phyloP scores from a whole-genome alignment of 2,329 filamentous ascomycete species.

The Mycogone perniciosa region DNA sequence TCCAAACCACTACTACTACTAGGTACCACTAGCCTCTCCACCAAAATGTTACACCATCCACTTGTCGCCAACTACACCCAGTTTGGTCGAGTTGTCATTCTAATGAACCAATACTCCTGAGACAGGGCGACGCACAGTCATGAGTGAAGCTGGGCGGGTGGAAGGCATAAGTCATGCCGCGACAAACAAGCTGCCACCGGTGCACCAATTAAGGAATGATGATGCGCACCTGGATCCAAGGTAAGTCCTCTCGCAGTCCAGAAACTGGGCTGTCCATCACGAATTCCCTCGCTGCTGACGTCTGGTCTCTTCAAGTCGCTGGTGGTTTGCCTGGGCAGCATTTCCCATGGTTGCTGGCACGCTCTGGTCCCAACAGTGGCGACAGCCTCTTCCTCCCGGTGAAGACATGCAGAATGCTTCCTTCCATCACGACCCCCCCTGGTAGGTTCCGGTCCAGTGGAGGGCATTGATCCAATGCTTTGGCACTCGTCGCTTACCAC shows the following conservation, averaged over 20 bases:
- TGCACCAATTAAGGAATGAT: slow-evolving; percentile 27
- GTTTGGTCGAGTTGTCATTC: no score
- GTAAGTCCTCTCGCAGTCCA: slow-evolving; percentile 22
- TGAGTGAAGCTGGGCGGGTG: slow-evolving; percentile 37
- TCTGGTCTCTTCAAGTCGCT: slow-evolving; percentile 20
- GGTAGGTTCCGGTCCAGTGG: slow-evolving; percentile 38
- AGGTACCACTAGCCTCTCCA: no score
- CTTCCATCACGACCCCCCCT: slow-evolving; percentile 61
- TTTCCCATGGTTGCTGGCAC: slow-evolving; percentile 78
- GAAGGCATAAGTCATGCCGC: slow-evolving; percentile 30
- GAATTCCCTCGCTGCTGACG: background rate
- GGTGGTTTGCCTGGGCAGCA: slow-evolving; percentile 58
- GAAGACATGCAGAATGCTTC: slow-evolving; percentile 41
- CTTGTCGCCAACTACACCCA: no score
- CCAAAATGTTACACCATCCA: no score
- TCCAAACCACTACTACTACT: no score
- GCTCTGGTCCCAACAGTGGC: slow-evolving; percentile 72
- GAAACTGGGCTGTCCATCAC: background rate
- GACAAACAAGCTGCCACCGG: slow-evolving; percentile 18
- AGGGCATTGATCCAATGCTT: background rate
- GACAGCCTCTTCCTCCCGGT: slow-evolving; percentile 47
- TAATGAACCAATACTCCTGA: no score
- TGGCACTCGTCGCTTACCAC: background rate
- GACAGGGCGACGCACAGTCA: slow-evolving; percentile 14
- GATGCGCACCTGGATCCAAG: slow-evolving; percentile 39